Evolutionary conservation across 2,329 filamentous ascomycete species (phyloP), one percentile per base, ranked within the genome.

Genomic region (Macrophomina phaseolina): DNA sequence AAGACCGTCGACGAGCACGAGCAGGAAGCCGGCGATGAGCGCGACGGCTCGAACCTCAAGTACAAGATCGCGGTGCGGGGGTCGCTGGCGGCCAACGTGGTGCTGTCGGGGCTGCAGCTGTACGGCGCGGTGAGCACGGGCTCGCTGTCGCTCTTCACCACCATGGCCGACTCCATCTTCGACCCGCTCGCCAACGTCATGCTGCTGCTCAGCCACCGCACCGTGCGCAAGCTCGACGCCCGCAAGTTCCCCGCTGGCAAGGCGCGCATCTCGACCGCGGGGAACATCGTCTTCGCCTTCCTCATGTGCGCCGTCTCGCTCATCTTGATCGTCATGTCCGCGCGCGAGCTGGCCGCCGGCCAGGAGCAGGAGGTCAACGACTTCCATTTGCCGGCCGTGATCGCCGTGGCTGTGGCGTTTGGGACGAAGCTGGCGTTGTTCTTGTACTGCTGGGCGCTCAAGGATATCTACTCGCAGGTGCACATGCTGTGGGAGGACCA

Each of bases 401-500:
- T 98, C 68, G 93, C 93, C 1, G 94, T 98, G 3, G 86, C 84
- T 48, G 86, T 93, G 62, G 95, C 95, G 7, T 97, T 98, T 75
- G 80, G 78, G 34, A 97, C 94, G 23, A 98, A 99, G 77, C 82
- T 97, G 16, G 74, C 73, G 5, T 85, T 98, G 0, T 98, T 97
- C 78, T 72, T 96, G 32, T 98, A 97, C 82, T 98, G 95, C 81
- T 98, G 91, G 88, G 88, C 92, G 4, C 81, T 98, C 73, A 90
- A 94, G 71, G 90, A 97, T 81, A 91, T 92, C 73, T 97, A 97
- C 82, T 93, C 89, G 68, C 94, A 97, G 79, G 89, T 97, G 70
- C 87, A 91, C 67, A 97, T 97, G 76, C 83, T 98, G 16, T 97
- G 93, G 94, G 91, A 97, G 78, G 94, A 98, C 75, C 95, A 99